Evolutionary conservation across 2,329 filamentous ascomycete genomes (phyloP).

Genomic region (Trichoderma atroviride): DNA sequence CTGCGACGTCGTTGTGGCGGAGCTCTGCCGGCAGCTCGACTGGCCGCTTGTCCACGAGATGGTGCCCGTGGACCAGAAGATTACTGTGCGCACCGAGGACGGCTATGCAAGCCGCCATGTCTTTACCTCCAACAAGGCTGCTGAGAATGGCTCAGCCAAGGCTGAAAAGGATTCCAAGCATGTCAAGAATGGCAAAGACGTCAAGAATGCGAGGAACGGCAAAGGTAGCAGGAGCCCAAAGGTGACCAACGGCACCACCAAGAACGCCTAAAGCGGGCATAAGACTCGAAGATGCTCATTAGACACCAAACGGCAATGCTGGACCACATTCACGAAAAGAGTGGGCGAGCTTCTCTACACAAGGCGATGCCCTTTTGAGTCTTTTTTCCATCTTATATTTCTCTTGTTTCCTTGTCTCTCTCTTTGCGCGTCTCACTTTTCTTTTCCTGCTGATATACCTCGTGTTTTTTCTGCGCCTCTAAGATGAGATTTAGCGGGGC

Average conservation of each 20-base stretch:
- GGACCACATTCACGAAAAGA: neutral
- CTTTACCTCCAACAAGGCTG: constrained; percentile 36
- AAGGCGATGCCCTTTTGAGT: neutral
- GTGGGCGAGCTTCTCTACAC: neutral
- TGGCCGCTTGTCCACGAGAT: constrained; percentile 85
- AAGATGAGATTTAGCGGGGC: neutral
- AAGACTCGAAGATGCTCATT: neutral
- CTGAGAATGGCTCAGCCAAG: neutral
- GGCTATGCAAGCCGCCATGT: constrained; percentile 44
- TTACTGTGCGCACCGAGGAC: constrained; percentile 53
- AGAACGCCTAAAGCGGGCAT: neutral
- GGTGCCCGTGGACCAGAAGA: constrained; percentile 67
- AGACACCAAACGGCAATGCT: neutral
- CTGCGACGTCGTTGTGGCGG: constrained; percentile 86
- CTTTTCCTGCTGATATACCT: neutral
- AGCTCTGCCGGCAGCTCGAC: constrained; percentile 78
- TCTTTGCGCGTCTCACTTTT: neutral
- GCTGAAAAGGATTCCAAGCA: neutral
- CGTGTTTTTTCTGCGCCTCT: neutral
- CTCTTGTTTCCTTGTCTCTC: neutral
- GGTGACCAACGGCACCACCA: neutral
- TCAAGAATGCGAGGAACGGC: neutral
- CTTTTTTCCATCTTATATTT: neutral
- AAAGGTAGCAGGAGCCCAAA: neutral
- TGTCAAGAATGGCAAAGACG: neutral